Evolutionary conservation across 129 eudicot genomes (phyloP).

Genomic region (Lactuca sativa): DNA sequence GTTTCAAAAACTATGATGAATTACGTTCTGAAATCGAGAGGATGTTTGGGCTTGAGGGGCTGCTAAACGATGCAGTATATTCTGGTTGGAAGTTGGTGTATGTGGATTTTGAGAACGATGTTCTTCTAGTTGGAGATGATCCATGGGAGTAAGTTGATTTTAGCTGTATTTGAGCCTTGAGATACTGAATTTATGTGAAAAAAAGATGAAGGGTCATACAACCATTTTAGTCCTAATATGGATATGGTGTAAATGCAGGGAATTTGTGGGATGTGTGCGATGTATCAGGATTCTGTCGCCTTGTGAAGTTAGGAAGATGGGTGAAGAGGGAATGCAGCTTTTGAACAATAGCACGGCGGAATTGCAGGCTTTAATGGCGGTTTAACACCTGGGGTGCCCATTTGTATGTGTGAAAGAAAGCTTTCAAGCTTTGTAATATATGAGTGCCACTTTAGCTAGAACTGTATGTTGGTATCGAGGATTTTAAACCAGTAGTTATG

Average conservation of each 20-base stretch:
- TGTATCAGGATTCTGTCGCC: slow-evolving; percentile 86
- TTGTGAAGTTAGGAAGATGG: slow-evolving; percentile 87
- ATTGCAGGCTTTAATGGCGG: slow-evolving; percentile 29
- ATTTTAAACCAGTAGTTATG: not conserved
- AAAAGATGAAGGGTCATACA: not conserved
- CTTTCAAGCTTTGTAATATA: slow-evolving; percentile 16
- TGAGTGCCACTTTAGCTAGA: slow-evolving; percentile 7
- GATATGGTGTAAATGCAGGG: slow-evolving; percentile 45
- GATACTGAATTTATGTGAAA: not conserved
- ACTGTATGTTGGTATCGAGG: not conserved
- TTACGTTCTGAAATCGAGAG: slow-evolving; percentile 69
- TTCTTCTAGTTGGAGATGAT: slow-evolving; percentile 92
- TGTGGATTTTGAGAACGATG: slow-evolving; percentile 85
- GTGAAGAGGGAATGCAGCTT: slow-evolving; percentile 89
- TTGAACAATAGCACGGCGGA: slow-evolving; percentile 48
- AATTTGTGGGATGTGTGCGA: slow-evolving; percentile 78
- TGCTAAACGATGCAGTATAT: slow-evolving; percentile 58
- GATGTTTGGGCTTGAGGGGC: slow-evolving; percentile 89
- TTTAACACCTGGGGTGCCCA: not conserved
- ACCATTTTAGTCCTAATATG: not conserved
- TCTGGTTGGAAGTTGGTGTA: slow-evolving; percentile 94
- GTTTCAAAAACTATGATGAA: slow-evolving; percentile 70
- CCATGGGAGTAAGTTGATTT: slow-evolving; percentile 88
- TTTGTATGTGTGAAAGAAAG: slow-evolving; percentile 15
- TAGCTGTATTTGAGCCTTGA: not conserved